Conservation (phyloP, 2,329 filamentous ascomycete genomes). For the Cercospora citrullina region DNA sequence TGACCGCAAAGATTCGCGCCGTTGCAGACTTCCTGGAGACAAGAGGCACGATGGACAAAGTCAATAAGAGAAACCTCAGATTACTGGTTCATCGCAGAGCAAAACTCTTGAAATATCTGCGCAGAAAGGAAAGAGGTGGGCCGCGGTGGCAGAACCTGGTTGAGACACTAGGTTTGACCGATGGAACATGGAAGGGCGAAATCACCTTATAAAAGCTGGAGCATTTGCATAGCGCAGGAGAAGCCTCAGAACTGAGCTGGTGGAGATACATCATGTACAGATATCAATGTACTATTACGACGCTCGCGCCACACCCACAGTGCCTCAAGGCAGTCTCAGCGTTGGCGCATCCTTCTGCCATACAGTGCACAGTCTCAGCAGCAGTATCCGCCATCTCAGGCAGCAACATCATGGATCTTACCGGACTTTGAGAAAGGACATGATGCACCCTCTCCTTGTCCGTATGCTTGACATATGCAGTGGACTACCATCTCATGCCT, state of each 20-base stretch:
- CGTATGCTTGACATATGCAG: not conserved
- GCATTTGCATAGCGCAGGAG: not conserved
- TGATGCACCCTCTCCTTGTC: not conserved
- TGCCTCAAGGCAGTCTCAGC: not conserved
- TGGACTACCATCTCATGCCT: not conserved
- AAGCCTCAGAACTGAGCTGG: not conserved
- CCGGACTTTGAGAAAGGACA: not conserved
- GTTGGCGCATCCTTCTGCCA: no score
- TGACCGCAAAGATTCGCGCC: slow-evolving; percentile 89
- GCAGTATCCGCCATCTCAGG: not conserved
- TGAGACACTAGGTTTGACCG: slow-evolving; percentile 78
- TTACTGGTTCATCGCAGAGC: slow-evolving; percentile 85
- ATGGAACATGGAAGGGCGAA: slow-evolving; percentile 87
- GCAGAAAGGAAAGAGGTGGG: slow-evolving; percentile 85
- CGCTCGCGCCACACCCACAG: not conserved
- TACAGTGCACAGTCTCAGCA: not conserved
- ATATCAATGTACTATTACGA: slow-evolving; percentile 10
- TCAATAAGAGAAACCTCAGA: slow-evolving; percentile 88
- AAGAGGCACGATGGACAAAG: slow-evolving; percentile 79
- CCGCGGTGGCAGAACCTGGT: slow-evolving; percentile 86
- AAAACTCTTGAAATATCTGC: slow-evolving; percentile 82
- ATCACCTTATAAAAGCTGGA: slow-evolving; percentile 62
- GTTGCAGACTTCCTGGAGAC: slow-evolving; percentile 70
- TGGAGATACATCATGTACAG: slow-evolving; percentile 9
- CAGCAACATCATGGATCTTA: not conserved